Conservation (phyloP, 805 yeast species). For the Starmerella stigmatis region DNA sequence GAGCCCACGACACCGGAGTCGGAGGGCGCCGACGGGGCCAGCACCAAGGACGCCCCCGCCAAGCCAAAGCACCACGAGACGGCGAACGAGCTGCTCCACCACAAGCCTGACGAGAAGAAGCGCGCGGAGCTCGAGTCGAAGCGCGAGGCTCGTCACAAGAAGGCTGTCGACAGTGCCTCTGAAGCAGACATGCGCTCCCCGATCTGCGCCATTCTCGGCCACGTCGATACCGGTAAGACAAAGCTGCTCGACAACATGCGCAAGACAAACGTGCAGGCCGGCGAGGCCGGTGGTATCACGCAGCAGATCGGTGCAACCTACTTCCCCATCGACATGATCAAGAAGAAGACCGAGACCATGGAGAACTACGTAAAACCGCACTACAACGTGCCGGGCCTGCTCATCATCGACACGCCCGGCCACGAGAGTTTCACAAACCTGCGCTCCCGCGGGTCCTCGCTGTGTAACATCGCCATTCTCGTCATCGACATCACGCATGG, state of each 20-base stretch:
- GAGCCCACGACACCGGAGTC: conserved; percentile 14
- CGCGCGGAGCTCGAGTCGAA: conserved; percentile 35
- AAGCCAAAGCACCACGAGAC: conserved; percentile 13
- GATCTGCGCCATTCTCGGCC: conserved; percentile 97
- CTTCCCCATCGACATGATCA: conserved; percentile 92
- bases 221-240: conserved; percentile 99
- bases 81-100: conserved; percentile 9
- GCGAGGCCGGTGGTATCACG: conserved; percentile 99
- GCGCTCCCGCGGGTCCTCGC: conserved; percentile 96
- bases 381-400: conserved; percentile 92
- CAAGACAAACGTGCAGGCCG: conserved; percentile 98
- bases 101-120: conserved; percentile 29
- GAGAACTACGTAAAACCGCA: conserved; percentile 63
- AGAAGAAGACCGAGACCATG: conserved; percentile 86
- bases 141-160: conserved; percentile 31
- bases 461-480: conserved; percentile 97
- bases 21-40: conserved; percentile 22
- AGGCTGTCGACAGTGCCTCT: conserved; percentile 32
- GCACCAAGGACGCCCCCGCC: conserved; percentile 26
- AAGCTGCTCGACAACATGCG: conserved; percentile 92
- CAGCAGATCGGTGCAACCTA: conserved; percentile 99
- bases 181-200: conserved; percentile 83
- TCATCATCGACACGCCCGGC: conserved; percentile 98
- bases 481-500: conserved; percentile 99
- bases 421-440: conserved; percentile 98